Evolutionary conservation across 139 green algal species (phyloP), one percentile per base, ranked within the genome.

Genomic region (Micractinium sp.): DNA sequence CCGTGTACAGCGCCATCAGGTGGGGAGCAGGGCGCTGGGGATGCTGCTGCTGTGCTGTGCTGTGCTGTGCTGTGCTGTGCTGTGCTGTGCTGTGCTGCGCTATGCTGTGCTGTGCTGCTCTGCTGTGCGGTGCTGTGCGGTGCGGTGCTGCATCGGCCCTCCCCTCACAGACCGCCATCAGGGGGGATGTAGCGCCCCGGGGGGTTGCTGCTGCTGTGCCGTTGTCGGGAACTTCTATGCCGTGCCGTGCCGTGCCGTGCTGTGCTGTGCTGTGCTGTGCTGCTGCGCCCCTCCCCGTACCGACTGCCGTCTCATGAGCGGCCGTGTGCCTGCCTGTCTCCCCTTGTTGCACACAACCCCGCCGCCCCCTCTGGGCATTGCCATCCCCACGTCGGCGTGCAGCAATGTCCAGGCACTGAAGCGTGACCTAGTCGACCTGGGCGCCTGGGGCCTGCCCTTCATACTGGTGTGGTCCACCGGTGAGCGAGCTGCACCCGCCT

Each of bases 1-100:
- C 91, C 1, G 83, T 94, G 4, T 94, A 94, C 81, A 92, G 88
- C n/a, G 83, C 67, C 53, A 87, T 93, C 38, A 94, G 82, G 82
- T 79, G 39, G 25, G 39, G 27, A 2, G 80, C n/a, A n/a, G 1
- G 15, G 22, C 63, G 23, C 23, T 25, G 27, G 41, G 15, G 2
- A 29, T 81, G 7, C 18, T 33, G 71, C 14, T 73, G 2, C 25
- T 9, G 22, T 14, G 7, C 66, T 12, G 47, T 16, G 47, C 7
- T 5, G 9, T 56, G 47, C 47, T 56, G 47, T 56, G 47, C 47
- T 56, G 47, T 56, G 47, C 47, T 5, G 47, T 73, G 66, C 66
- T 73, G 66, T 29, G 23, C 66, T n/a, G 66, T 29, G 23, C 66
- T n/a, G 66, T 2, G 2, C 23, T 29, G 66, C 14, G 25, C 23